Base-by-base conservation (phyloP, 495 filamentous ascomycete species). In the Penicillium canariense region DNA sequence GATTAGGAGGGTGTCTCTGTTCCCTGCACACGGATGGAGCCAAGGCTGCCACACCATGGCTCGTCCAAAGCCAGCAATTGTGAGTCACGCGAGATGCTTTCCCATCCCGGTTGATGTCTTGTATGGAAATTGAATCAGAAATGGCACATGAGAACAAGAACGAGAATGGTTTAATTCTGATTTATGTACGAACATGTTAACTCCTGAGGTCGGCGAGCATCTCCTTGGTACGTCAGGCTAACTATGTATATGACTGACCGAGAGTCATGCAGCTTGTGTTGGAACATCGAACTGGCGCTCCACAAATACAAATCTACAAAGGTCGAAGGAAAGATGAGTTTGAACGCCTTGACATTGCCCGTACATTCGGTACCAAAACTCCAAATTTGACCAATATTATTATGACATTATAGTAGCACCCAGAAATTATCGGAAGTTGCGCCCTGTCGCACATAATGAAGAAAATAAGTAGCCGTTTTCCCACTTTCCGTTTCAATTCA, bases 371-470 rank as follows among this genome's bases (percentile, higher is more conserved):
- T 48, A 45, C 22, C 22, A 45, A 62, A 40, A 23, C 42, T 26
- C 22, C 43, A 35, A 52, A 18, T 59, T 48, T 42, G 52, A 60
- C 38, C 31, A 49, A 39, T 53, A 58, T 52, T 62, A 65, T 65
- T 60, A 58, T 64, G 38, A 62, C 51, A 59, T 51, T 28, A 36
- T 61, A 59, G 17, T 54, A 58, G 42, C 49, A 60, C 53, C 45
- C 32, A 20, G 27, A 48, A 12, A 40, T 55, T 28, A 47, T 28
- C 46, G 45, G 20, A 30, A 27, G 17, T 30, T 25, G 28, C 31
- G 22, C 30, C 25, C 22, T 11, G 22, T 38, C 23, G 53, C 53
- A 17, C 20, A 12, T 42, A 11, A 25, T 25, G 6, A 22, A 42
- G 38, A 25, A 38, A 18, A 56, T 28, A 38, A 40, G 17, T 6